Conservation (phyloP, 805 yeast species). For the Ogataea philodendri region DNA sequence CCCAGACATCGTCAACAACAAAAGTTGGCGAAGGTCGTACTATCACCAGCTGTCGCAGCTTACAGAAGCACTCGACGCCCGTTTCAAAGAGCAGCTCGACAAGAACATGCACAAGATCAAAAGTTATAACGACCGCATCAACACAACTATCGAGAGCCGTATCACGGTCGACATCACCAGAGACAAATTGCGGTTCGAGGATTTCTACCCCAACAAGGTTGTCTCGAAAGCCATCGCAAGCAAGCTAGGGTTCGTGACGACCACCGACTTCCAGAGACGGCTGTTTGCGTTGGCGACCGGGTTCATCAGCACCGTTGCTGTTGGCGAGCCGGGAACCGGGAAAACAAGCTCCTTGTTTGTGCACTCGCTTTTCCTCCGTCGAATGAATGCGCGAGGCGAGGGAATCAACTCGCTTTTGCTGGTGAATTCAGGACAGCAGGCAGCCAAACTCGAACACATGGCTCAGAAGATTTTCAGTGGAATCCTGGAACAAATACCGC, state of each 20-base stretch:
- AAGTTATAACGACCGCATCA: conserved; percentile 26
- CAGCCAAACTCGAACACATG: conserved; percentile 23
- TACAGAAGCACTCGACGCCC: conserved; percentile 18
- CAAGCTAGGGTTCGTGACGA: conserved; percentile 16
- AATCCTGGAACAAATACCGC: conserved; percentile 4
- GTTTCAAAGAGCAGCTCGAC: conserved; percentile 23
- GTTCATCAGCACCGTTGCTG: conserved; percentile 31
- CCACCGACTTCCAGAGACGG: conserved; percentile 33
- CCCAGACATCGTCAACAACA: conserved; percentile 3
- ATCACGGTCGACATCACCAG: conserved; percentile 23
- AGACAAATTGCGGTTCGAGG: conserved; percentile 17
- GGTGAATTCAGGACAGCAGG: conserved; percentile 31
- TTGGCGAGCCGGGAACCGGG: conserved; percentile 35
- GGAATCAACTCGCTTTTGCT: conserved; percentile 32
- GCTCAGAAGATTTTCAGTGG: conserved; percentile 14
- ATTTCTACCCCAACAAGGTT: conserved; percentile 18
- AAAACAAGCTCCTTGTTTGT: conserved; percentile 27
- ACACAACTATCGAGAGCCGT: conserved; percentile 21
- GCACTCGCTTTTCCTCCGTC: conserved; percentile 27
- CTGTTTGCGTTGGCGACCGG: conserved; percentile 28
- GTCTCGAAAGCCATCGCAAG: conserved; percentile 19
- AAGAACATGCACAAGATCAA: conserved; percentile 25
- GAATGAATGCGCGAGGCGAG: conserved; percentile 24
- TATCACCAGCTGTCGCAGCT: conserved; percentile 20
- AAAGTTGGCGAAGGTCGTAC: conserved; percentile 23